Percentiles rank a stretch among this genome's conserved stretches.
Evolutionary conservation across 2,329 filamentous ascomycete genomes (phyloP).

Genomic region (Biscogniauxia marginata): DNA sequence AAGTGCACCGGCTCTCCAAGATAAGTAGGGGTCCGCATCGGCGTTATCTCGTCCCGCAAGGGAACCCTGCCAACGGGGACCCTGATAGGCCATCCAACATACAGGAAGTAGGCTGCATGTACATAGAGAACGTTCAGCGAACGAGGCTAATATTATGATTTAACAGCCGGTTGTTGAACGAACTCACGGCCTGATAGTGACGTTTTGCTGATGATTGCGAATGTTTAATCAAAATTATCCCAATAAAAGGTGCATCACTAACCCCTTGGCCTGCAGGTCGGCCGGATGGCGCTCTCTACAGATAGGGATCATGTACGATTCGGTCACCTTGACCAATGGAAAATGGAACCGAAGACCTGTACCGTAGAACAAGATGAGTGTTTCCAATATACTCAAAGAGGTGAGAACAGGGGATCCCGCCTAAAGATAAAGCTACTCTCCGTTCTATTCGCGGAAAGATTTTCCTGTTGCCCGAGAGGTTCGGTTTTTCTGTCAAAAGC

Average conservation of each 20-base stretch:
- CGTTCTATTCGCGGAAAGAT: conserved; percentile 33
- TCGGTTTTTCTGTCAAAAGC: background rate
- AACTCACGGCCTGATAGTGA: background rate
- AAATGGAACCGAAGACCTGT: background rate
- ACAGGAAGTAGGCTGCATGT: conserved; percentile 6
- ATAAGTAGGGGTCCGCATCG: conserved; percentile 6
- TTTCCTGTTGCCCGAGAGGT: conserved; percentile 27
- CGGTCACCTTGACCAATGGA: background rate
- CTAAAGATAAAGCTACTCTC: conserved; percentile 27
- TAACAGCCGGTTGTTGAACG: background rate
- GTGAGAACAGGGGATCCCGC: conserved; percentile 17
- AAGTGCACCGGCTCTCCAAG: conserved; percentile 1
- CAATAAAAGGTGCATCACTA: background rate
- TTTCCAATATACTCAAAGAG: conserved; percentile 28
- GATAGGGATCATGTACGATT: background rate
- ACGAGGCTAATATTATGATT: conserved; percentile 34
- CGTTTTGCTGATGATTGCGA: background rate
- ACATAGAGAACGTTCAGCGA: conserved; percentile 7
- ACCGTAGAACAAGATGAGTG: conserved; percentile 1
- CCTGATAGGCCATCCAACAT: conserved; percentile 13
- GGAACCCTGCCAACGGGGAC: conserved; percentile 12
- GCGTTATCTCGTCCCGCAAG: conserved; percentile 7
- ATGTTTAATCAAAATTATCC: background rate
- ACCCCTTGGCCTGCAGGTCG: background rate
- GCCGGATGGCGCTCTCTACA: background rate